Evolutionary conservation across 2,329 filamentous ascomycete species (phyloP).

Genomic region (Arthrobotrys conoides): DNA sequence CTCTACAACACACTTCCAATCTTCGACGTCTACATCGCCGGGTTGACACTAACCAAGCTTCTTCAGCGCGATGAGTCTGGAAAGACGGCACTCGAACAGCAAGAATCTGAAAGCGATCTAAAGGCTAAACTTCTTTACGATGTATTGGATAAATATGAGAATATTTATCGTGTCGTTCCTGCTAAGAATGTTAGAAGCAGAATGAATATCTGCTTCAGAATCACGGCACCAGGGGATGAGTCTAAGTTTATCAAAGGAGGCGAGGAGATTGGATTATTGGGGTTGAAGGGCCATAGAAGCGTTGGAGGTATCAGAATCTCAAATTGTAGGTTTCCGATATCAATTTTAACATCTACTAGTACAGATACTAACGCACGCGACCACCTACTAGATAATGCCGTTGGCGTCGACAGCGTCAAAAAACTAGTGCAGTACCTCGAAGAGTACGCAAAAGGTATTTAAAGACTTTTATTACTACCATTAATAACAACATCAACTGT

Average conservation of each 20-base stretch:
- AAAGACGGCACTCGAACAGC: slow-evolving; percentile 79
- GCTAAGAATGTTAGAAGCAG: slow-evolving; percentile 81
- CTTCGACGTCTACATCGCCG: slow-evolving; percentile 91
- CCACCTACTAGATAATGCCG: slow-evolving; percentile 43
- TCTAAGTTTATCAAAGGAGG: slow-evolving; percentile 83
- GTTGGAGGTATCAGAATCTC: slow-evolving; percentile 87
- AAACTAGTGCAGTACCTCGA: slow-evolving; percentile 77
- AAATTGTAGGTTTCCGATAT: slow-evolving; percentile 82
- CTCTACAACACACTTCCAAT: slow-evolving; percentile 97
- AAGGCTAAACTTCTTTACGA: slow-evolving; percentile 85
- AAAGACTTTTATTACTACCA: slow-evolving; percentile 30
- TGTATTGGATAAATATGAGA: slow-evolving; percentile 79
- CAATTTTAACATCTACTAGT: slow-evolving; percentile 65
- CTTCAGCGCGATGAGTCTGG: slow-evolving; percentile 67
- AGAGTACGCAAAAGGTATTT: slow-evolving; percentile 69
- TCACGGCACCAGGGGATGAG: slow-evolving; percentile 76
- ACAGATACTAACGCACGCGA: background rate
- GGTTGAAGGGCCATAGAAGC: slow-evolving; percentile 88
- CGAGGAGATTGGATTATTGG: slow-evolving; percentile 78
- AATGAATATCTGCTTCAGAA: slow-evolving; percentile 96
- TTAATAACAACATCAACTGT: slow-evolving; percentile 18
- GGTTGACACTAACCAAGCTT: slow-evolving; percentile 86
- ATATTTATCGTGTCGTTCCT: slow-evolving; percentile 84
- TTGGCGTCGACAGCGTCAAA: slow-evolving; percentile 77
- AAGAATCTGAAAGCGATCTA: slow-evolving; percentile 79